Conservation (phyloP, 495 filamentous ascomycete species). For the Hypoxylon trugodes region DNA sequence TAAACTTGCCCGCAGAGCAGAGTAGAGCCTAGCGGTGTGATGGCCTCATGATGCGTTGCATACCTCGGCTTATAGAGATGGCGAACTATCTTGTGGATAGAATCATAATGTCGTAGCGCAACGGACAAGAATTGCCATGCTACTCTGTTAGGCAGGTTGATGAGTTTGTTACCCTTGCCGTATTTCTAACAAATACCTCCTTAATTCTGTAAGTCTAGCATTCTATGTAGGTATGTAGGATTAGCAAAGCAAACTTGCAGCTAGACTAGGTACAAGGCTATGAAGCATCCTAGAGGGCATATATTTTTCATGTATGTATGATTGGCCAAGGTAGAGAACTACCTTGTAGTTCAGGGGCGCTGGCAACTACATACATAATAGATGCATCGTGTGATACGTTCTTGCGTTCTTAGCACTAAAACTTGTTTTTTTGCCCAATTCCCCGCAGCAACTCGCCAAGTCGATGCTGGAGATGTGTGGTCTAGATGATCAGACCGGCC, state of each 20-base stretch:
- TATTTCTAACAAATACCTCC: slow-evolving; percentile 75
- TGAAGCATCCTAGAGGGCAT: not conserved
- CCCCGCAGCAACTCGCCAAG: too few species aligned
- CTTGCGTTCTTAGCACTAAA: too few species aligned
- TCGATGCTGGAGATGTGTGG: not conserved
- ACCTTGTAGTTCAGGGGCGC: not conserved
- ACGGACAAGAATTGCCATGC: slow-evolving; percentile 82
- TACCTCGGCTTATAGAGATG: slow-evolving; percentile 78
- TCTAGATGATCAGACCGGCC: not conserved
- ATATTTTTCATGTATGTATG: not conserved
- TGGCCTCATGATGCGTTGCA: slow-evolving; percentile 86
- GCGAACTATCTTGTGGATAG: slow-evolving; percentile 88
- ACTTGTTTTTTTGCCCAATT: not conserved
- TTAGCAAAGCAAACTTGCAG: slow-evolving; percentile 36
- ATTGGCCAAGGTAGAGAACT: not conserved
- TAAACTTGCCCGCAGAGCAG: too few species aligned
- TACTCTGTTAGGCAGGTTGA: slow-evolving; percentile 84
- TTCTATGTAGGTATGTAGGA: not conserved
- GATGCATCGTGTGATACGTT: not conserved
- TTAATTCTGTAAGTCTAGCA: slow-evolving; percentile 40
- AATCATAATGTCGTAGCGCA: slow-evolving; percentile 93
- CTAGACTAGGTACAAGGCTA: slow-evolving; percentile 1
- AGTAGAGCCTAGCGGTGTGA: slow-evolving; percentile 90
- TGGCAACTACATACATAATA: not conserved
- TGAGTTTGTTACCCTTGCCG: slow-evolving; percentile 77